phyloP scores from a whole-genome alignment of 225 moss, liverwort and hornwort genomes.

The Takakia lepidozioides region DNA sequence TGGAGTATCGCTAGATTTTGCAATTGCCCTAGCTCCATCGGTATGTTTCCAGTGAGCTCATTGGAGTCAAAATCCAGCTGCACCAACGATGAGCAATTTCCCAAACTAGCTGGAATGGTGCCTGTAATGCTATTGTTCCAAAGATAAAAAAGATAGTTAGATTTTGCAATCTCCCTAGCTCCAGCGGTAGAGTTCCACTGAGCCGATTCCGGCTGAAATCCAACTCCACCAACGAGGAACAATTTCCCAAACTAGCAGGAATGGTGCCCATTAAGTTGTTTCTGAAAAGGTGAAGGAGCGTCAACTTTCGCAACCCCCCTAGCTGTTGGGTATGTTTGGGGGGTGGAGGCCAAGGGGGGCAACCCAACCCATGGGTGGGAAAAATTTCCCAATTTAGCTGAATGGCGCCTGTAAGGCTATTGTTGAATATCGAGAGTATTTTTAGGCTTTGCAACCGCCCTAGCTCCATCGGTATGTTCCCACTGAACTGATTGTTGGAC shows the following conservation, averaged over 20 bases:
- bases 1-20: constrained; percentile 16
- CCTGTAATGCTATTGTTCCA: constrained; percentile 14
- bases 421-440: too few species aligned
- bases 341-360: too few species aligned
- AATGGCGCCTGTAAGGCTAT: too few species aligned
- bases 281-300: too few species aligned
- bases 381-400: too few species aligned
- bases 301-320: too few species aligned
- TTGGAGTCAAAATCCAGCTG: constrained; percentile 17
- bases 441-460: too few species aligned
- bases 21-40: constrained; percentile 26
- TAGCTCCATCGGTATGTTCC: constrained; percentile 41
- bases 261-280: constrained; percentile 3
- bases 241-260: constrained; percentile 20
- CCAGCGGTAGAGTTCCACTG: constrained; percentile 12
- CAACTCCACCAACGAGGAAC: constrained; percentile 12
- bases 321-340: too few species aligned
- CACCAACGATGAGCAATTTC: constrained; percentile 10
- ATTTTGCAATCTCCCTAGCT: constrained; percentile 15
- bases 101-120: constrained; percentile 15
- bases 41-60: constrained; percentile 9
- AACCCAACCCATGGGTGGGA: too few species aligned
- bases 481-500: constrained; percentile 47
- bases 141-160: constrained; percentile 13
- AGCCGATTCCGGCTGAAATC: constrained; percentile 15